Evolutionary conservation across 495 filamentous ascomycete species (phyloP), one percentile per base, ranked within the genome.

Genomic region (Neurospora sp.): DNA sequence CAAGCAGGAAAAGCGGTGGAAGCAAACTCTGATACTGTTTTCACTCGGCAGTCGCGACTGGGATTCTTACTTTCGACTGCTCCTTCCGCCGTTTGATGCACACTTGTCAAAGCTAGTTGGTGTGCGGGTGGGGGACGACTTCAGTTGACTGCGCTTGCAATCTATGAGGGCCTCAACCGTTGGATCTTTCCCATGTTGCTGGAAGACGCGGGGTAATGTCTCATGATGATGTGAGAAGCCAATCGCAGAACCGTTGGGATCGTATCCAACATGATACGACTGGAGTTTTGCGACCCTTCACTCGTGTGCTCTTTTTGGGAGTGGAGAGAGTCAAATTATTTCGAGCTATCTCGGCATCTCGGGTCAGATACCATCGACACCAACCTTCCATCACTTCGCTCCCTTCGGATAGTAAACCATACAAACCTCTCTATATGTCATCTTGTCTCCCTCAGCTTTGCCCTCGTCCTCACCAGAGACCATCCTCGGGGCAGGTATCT

Each of bases 371-470:
- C 31, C 31, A 35, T 27, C 27, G 27, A 27, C 27, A 27, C 27
- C 27, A 27, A 27, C 27, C 27, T 31, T 35, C 4, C 31, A 53
- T 53, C 45, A 27, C 20, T 3, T 53, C 9, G 4, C 22, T 22
- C 22, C 22, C 40, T n/a, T 22, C 6, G 76, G 75, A 35, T 71
- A 42, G 76, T 76, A 79, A 1, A 77, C 74, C 80, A 81, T 82
- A 68, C 79, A 82, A 20, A 48, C 41, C 75, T 82, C 80, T 45
- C 70, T 41, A 71, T 81, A 82, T 8, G 71, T n/a, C 14, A 8
- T 61, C 27, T 31, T 61, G 14, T 35, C 35, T 73, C 75, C 10
- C 40, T 44, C 10, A 38, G 5, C 44, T 39, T 71, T n/a, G 14
- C 44, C 27, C 31, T 53, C n/a, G 20, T 40, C 22, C 69, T 40